A percentile compares a stretch with the other conserved stretches of the same genome.
Evolutionary conservation across 169 alveolate genomes (phyloP).

Genomic region (Plasmodium knowlesi): DNA sequence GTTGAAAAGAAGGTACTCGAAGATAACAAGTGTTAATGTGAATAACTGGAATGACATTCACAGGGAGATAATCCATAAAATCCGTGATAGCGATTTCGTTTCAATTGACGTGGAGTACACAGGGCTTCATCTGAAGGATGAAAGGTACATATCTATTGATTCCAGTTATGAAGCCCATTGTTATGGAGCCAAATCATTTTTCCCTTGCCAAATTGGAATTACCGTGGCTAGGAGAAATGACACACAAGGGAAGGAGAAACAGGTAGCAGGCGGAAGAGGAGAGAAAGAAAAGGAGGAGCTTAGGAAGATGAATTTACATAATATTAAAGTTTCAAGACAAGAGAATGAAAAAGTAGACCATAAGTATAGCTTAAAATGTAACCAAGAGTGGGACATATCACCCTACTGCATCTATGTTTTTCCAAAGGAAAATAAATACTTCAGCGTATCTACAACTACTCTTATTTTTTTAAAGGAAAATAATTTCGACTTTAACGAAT

Average conservation of each 20-base stretch:
- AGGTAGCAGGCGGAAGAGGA: background rate
- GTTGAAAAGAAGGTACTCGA: slow-evolving; percentile 37
- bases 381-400: slow-evolving; percentile 85
- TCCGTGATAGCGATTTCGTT: slow-evolving; percentile 83
- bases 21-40: slow-evolving; percentile 70
- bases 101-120: slow-evolving; percentile 87
- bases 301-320: slow-evolving; percentile 14
- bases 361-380: background rate
- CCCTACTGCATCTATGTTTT: slow-evolving; percentile 87
- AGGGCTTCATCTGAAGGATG: slow-evolving; percentile 86
- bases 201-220: slow-evolving; percentile 91
- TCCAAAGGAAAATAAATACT: slow-evolving; percentile 84
- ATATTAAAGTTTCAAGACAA: slow-evolving; percentile 3
- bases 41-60: slow-evolving; percentile 72
- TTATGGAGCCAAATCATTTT: slow-evolving; percentile 87
- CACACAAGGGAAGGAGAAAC: background rate
- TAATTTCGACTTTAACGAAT: slow-evolving; percentile 88
- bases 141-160: slow-evolving; percentile 87
- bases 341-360: slow-evolving; percentile 1
- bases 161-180: slow-evolving; percentile 90
- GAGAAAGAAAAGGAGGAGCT: background rate
- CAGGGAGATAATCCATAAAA: slow-evolving; percentile 65
- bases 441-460: slow-evolving; percentile 86
- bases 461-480: slow-evolving; percentile 86
- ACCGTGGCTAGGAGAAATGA: slow-evolving; percentile 85